Conservation (phyloP, 805 yeast genomes). For the Metschnikowia santaceciliae region DNA sequence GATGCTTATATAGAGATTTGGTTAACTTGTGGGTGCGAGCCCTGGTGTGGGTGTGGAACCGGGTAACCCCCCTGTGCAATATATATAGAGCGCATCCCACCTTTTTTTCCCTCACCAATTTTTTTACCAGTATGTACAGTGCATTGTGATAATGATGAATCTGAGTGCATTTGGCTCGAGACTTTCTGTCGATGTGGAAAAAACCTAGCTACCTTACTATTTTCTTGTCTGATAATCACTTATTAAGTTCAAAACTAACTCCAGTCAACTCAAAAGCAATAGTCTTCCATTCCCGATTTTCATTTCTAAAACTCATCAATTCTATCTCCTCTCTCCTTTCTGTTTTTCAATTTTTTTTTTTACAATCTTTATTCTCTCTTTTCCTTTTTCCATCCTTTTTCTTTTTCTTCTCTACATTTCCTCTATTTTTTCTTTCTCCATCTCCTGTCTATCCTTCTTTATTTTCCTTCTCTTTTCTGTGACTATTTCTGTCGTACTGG, state of each 20-base stretch:
- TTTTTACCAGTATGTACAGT: slow-evolving; percentile 4
- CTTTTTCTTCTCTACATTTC: too few relatives aligned
- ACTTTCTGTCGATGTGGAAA: slow-evolving; percentile 95
- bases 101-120: too few relatives aligned
- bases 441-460: not conserved
- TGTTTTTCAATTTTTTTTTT: too few relatives aligned
- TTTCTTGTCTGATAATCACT: slow-evolving; percentile 26
- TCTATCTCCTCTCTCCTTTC: too few relatives aligned
- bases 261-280: not conserved
- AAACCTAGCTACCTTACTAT: slow-evolving; percentile 92
- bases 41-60: too few relatives aligned
- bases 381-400: not conserved
- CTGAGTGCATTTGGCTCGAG: slow-evolving; percentile 99
- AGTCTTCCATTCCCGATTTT: too few relatives aligned
- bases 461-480: not conserved
- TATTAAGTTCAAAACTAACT: slow-evolving; percentile 1
- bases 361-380: too few relatives aligned
- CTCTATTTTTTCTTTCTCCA: too few relatives aligned
- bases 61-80: too few relatives aligned
- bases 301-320: too few relatives aligned
- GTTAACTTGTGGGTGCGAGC: not conserved
- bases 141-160: slow-evolving; percentile 60
- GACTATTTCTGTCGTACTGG: not conserved
- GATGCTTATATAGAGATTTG: too few relatives aligned
- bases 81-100: too few relatives aligned